Base-by-base conservation (phyloP, 257 asterid species). In the Galeopsis tetrahit region DNA sequence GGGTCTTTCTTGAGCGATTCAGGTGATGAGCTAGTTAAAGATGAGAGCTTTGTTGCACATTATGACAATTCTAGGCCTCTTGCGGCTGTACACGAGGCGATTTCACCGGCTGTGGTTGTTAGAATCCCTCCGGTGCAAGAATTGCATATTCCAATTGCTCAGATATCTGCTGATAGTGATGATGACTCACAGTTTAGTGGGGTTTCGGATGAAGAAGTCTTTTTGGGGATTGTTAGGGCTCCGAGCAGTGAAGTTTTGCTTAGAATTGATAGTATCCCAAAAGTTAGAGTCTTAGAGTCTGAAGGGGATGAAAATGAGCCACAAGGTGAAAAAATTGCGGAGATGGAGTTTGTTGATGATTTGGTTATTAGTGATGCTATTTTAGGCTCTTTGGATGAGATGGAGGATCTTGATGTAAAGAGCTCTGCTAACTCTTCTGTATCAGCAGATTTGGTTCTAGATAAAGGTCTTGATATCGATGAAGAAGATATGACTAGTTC, bases 131-230 rank as follows among this genome's bases (percentile, higher is more conserved):
- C 10, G 42, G 71, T 67, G 58, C 72, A 73, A 39, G 74, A 55
- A 78, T 73, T 43, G n/a, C 66, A 57, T 63, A 60, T 89, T 35
- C 97, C 96, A 3, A 67, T 88, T 75, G 98, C 97, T 21, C 70
- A 69, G 76, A 58, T 90, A 73, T 83, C 96, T 2, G 72, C 88
- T 68, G 95, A 85, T 66, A 89, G 88, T 61, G 92, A 85, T 46
- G 87, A 84, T 48, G 95, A 87, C 67, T 92, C 85, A 40, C 78
- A 53, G 76, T 78, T 81, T 61, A 86, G 86, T 73, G 86, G 40
- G 72, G 80, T 73, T 68, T 71, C 51, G 13, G 90, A 83, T 64
- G 86, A 83, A 10, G 91, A 74, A 62, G 82, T 72, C n/a, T 77
- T 76, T 69, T 78, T 70, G 2, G 87, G 84, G 31, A 40, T 72